Evolutionary conservation across 163 green algal species (phyloP).

Genomic region (Chlamydomonas reinhardtii): DNA sequence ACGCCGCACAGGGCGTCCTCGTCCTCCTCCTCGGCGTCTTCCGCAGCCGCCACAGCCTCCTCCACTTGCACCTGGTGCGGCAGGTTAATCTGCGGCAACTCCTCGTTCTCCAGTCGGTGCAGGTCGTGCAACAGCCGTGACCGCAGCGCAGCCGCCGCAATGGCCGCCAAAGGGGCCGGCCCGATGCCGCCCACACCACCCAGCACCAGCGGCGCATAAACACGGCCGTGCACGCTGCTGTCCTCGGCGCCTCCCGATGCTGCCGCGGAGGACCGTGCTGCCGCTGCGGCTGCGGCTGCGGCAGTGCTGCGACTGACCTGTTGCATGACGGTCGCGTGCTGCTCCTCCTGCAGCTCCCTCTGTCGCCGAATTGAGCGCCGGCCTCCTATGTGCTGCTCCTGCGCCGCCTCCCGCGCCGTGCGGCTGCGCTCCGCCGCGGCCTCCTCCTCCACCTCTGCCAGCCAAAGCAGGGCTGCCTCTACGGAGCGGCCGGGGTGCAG

Average conservation of each 20-base stretch:
- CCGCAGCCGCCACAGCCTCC: background rate
- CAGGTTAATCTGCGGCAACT: background rate
- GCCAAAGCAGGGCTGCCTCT: background rate
- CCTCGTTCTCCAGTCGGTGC: background rate
- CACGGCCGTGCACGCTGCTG: too few species aligned
- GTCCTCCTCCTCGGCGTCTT: background rate
- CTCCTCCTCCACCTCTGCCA: background rate
- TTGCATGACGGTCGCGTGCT: too few species aligned
- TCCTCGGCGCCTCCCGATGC: too few species aligned
- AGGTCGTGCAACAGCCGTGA: background rate
- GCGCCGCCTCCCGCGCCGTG: too few species aligned
- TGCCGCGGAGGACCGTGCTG: too few species aligned
- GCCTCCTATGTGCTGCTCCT: too few species aligned
- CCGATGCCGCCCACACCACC: too few species aligned
- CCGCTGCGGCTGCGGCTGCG: background rate
- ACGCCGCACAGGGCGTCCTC: constrained; percentile 7
- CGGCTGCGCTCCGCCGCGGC: too few species aligned
- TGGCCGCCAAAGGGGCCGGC: background rate
- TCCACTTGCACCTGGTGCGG: background rate
- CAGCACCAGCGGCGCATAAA: too few species aligned
- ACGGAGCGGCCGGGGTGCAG: constrained; percentile 7
- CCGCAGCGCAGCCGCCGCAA: background rate
- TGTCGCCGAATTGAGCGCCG: too few species aligned
- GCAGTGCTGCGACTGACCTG: background rate
- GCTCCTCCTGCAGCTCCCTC: too few species aligned